These are phyloP conservation scores for Spatholobus suberectus DNA, from an alignment of 306 rosid species.

Conservation along the genomic window DNA sequence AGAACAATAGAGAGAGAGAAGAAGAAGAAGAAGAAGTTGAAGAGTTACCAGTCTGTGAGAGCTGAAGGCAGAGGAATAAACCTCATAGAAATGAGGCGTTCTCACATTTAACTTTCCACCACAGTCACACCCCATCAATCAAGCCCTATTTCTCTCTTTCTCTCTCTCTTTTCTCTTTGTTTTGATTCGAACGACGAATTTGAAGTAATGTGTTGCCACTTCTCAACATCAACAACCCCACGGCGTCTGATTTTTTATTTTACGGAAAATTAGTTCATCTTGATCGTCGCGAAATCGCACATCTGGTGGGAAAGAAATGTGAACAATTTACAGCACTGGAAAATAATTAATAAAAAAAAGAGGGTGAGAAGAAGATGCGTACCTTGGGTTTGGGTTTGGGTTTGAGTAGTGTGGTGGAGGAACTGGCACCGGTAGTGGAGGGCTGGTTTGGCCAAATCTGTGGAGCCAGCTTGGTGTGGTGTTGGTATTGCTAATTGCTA, in stretches of 20 bases:
- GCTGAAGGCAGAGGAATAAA: slow-evolving; percentile 64
- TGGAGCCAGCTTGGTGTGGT: not conserved
- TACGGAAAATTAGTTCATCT: not conserved
- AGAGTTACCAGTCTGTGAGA: slow-evolving; percentile 68
- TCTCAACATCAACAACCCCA: slow-evolving; percentile 32
- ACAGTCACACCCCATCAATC: slow-evolving; percentile 58
- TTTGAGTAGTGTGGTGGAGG: not conserved
- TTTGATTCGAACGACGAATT: not conserved
- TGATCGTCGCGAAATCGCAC: slow-evolving; percentile 14
- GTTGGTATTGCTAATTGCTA: not conserved
- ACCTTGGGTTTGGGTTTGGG: slow-evolving; percentile 25
- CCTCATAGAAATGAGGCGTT: slow-evolving; percentile 76
- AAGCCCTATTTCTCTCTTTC: not conserved
- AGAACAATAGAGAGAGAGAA: not conserved
- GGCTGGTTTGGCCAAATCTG: slow-evolving; percentile 10
- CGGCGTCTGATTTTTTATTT: slow-evolving; percentile 6
- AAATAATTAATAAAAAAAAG: not conserved
- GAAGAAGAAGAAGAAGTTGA: not conserved
- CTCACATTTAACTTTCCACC: slow-evolving; percentile 57
- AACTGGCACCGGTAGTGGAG: not conserved
- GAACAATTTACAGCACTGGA: not conserved
- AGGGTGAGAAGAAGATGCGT: not conserved
- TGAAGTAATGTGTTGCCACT: slow-evolving; percentile 25
- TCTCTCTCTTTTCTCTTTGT: too few relatives aligned
- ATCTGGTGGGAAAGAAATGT: slow-evolving; percentile 22